Evolutionary conservation across 495 filamentous ascomycete species (phyloP), one percentile per base, ranked within the genome.

Genomic region (Achaetomiella virescens): DNA sequence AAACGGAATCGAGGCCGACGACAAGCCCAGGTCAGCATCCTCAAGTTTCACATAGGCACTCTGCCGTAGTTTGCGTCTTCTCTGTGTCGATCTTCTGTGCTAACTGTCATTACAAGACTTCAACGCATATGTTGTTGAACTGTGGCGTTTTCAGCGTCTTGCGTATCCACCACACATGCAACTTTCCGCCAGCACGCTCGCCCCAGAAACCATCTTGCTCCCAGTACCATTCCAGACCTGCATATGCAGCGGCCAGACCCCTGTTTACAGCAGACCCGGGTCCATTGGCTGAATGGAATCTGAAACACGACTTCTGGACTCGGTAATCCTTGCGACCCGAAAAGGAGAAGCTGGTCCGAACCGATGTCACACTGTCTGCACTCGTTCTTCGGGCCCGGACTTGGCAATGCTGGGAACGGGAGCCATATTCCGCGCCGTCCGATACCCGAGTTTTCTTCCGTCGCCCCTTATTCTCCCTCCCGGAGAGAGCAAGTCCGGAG

Each of bases 281-380:
- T 54, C 48, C 50, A 38, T 51, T 24, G 57, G 45, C 37, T n/a
- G 31, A 47, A 45, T 40, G 45, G 48, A 21, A 54, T 44, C 60
- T 62, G 63, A 66, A 62, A 62, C 60, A 48, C 55, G 33, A 33
- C 20, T 45, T 48, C 59, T 55, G 22, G 21, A 35, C 41, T n/a
- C 52, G 42, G 51, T 38, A 46, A 50, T 36, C 48, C 27, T 55
- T 60, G 42, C 41, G 40, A 52, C 52, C 46, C 18, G 37, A 42
- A 3, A 10, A 54, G 48, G 38, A 27, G 46, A 62, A 48, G 44
- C 59, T 53, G 33, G 20, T 55, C 48, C 45, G 51, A 43, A 18
- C 54, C 57, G 55, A 62, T 66, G 60, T 61, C 46, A 61, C 63
- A 53, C 54, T 48, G 55, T 48, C 38, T 53, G 31, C 35, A 29